These are phyloP conservation scores for Magnolia sinica DNA, from an alignment of 164 flowering plant species.

Conservation along the genomic window DNA sequence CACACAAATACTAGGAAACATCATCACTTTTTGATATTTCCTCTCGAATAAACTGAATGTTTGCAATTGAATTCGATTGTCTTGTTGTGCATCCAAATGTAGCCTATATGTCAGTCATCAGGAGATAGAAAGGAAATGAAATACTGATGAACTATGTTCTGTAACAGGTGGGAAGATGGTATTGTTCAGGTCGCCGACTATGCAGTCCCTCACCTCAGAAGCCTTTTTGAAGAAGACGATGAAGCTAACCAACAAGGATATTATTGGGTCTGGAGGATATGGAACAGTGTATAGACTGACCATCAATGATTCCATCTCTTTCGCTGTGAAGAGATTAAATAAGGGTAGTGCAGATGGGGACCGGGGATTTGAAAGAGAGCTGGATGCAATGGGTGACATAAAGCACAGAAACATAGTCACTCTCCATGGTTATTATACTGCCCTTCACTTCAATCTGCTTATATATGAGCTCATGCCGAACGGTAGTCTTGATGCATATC, in stretches of 20 bases:
- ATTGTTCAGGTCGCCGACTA: slow-evolving; percentile 58
- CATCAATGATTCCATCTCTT: slow-evolving; percentile 47
- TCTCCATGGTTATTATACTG: slow-evolving; percentile 81
- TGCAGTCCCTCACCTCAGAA: slow-evolving; percentile 52
- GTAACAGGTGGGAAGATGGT: slow-evolving; percentile 84
- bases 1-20: too few species aligned
- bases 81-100: neutral
- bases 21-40: too few species aligned
- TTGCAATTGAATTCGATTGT: too few species aligned
- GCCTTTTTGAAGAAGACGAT: slow-evolving; percentile 62
- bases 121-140: neutral
- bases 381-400: slow-evolving; percentile 90
- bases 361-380: slow-evolving; percentile 82
- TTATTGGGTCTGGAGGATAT: slow-evolving; percentile 81
- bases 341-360: slow-evolving; percentile 66
- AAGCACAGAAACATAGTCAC: slow-evolving; percentile 87
- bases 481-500: slow-evolving; percentile 67
- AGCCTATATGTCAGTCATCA: neutral
- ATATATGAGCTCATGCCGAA: slow-evolving; percentile 94
- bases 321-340: slow-evolving; percentile 79
- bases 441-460: slow-evolving; percentile 75
- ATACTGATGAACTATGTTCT: neutral
- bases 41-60: too few species aligned
- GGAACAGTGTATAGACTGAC: slow-evolving; percentile 73
- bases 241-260: slow-evolving; percentile 73